Evolutionary conservation across 768 basidiomycete genomes (phyloP).

Genomic region (Russula brevipes): DNA sequence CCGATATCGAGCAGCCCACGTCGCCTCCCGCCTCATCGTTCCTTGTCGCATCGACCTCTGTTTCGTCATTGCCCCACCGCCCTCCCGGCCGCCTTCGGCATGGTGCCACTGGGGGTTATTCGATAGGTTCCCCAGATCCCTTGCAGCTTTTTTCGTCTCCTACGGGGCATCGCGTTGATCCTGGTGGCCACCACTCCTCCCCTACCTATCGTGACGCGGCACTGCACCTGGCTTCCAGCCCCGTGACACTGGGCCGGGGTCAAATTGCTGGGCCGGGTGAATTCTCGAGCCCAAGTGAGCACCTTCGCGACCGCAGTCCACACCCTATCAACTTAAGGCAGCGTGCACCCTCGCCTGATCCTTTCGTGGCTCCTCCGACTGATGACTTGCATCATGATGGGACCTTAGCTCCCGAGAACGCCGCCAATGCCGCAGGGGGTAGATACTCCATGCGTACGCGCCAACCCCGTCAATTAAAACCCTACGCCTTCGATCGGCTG

Average conservation of each 20-base stretch:
- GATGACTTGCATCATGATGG: not conserved
- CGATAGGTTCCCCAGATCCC: conserved; percentile 5
- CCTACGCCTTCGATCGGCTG: conserved; percentile 53
- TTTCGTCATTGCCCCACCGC: not conserved
- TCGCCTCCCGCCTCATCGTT: conserved; percentile 2
- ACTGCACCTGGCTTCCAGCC: not conserved
- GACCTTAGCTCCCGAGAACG: conserved; percentile 5
- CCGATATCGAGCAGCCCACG: not conserved
- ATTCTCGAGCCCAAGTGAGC: not conserved
- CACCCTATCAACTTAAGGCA: not conserved
- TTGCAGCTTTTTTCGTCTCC: not conserved
- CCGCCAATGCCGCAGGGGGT: not conserved
- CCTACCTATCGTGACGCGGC: not conserved
- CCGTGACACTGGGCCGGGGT: not conserved
- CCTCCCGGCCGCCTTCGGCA: not conserved
- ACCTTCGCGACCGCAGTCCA: not conserved
- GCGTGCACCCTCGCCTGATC: not conserved
- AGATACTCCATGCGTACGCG: conserved; percentile 56
- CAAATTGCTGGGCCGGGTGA: not conserved
- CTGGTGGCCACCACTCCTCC: not conserved
- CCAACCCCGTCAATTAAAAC: conserved; percentile 50
- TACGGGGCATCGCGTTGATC: not conserved
- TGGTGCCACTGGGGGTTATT: not conserved
- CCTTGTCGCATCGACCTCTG: not conserved
- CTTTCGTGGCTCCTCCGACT: not conserved